These are phyloP conservation scores for Claviceps humidiphila DNA, from an alignment of 2,329 filamentous ascomycete genomes.

Conservation along the genomic window DNA sequence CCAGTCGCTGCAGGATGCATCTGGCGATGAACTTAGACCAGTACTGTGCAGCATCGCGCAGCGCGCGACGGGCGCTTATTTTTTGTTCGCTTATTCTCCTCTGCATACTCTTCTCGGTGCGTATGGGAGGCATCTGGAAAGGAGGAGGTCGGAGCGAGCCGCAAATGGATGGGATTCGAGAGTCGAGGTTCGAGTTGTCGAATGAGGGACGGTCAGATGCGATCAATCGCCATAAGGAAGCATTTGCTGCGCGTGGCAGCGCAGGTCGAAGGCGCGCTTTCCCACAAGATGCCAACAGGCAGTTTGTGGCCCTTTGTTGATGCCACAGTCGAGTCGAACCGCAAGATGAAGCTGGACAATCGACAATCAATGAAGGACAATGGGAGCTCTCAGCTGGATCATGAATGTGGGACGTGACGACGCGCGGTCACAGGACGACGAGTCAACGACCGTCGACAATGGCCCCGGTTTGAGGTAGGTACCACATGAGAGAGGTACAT, in stretches of 20 bases:
- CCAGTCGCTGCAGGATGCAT: slow-evolving; percentile 38
- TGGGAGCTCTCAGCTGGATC: neutral
- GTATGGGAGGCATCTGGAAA: neutral
- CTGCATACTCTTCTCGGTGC: slow-evolving; percentile 13
- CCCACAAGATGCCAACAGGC: neutral
- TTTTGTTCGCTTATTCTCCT: slow-evolving; percentile 9
- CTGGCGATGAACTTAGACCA: slow-evolving; percentile 39
- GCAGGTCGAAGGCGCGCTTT: neutral
- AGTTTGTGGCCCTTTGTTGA: neutral
- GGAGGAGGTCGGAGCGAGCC: neutral
- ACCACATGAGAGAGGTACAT: too few species aligned
- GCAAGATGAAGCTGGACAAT: neutral
- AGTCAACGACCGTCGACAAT: too few species aligned
- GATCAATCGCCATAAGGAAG: slow-evolving; percentile 3
- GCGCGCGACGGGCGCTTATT: slow-evolving; percentile 9
- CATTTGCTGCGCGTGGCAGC: slow-evolving; percentile 6
- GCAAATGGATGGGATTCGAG: neutral
- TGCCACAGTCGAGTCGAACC: neutral
- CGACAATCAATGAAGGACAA: neutral
- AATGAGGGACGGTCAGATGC: slow-evolving; percentile 1
- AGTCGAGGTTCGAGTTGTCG: neutral
- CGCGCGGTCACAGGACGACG: too few species aligned
- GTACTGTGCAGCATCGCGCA: slow-evolving; percentile 21
- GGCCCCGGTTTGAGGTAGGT: too few species aligned
- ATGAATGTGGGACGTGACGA: neutral